Evolutionary conservation across 2,329 filamentous ascomycete species (phyloP).

Genomic region (Biscogniauxia marginata): DNA sequence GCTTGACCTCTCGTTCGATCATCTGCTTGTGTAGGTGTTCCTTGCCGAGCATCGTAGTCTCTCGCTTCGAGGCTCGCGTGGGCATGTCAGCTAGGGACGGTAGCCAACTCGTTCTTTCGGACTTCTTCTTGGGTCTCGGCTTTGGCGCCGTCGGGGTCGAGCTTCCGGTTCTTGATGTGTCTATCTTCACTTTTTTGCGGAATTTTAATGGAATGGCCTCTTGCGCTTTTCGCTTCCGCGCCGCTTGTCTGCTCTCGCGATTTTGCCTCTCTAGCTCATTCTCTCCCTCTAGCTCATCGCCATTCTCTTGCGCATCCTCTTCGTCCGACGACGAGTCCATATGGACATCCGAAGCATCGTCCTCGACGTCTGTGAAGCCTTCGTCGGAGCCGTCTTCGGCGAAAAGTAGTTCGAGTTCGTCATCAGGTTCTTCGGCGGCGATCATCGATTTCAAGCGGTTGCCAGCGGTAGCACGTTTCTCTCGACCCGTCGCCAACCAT

Average conservation of each 20-base stretch:
- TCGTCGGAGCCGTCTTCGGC: slow-evolving; percentile 69
- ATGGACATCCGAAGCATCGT: slow-evolving; percentile 70
- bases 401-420: slow-evolving; percentile 72
- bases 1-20: slow-evolving; percentile 67
- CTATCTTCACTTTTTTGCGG: slow-evolving; percentile 74
- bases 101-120: slow-evolving; percentile 58
- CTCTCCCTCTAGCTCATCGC: slow-evolving; percentile 80
- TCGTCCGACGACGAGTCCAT: slow-evolving; percentile 85
- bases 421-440: slow-evolving; percentile 68
- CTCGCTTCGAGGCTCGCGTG: slow-evolving; percentile 56
- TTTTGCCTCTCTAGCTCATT: slow-evolving; percentile 78
- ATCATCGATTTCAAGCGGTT: slow-evolving; percentile 79
- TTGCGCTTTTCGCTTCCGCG: slow-evolving; percentile 77
- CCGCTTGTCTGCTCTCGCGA: slow-evolving; percentile 63
- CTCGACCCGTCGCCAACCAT: slow-evolving; percentile 71
- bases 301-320: slow-evolving; percentile 70
- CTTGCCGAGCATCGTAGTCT: slow-evolving; percentile 59
- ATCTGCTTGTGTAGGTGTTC: slow-evolving; percentile 68
- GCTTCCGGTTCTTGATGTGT: slow-evolving; percentile 36
- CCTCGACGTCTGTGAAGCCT: slow-evolving; percentile 68
- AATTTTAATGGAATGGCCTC: slow-evolving; percentile 70
- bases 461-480: slow-evolving; percentile 77
- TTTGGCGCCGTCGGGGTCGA: slow-evolving; percentile 38
- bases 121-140: slow-evolving; percentile 58
- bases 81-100: slow-evolving; percentile 54